These are phyloP conservation scores for Olyra latifolia DNA, from an alignment of 176 grass and related monocot genomes.

Conservation along the genomic window DNA sequence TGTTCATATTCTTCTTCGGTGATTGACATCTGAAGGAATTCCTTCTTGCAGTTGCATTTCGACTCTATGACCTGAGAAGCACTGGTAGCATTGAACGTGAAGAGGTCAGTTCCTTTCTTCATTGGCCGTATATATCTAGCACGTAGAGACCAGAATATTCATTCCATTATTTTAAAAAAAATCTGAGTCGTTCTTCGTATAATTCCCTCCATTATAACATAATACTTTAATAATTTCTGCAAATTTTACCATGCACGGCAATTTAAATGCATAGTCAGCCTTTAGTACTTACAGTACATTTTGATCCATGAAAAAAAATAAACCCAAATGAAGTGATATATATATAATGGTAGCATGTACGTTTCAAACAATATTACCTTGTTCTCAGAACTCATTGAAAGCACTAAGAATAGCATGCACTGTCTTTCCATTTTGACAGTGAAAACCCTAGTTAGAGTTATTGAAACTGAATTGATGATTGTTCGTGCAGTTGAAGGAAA, in stretches of 20 bases:
- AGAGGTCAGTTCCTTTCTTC: slow-evolving; percentile 54
- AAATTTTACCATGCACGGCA: not conserved
- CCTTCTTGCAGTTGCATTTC: slow-evolving; percentile 75
- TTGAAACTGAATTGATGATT: not conserved
- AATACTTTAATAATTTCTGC: not conserved
- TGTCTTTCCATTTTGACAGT: not conserved
- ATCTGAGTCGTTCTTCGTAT: slow-evolving; percentile 7
- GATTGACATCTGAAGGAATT: slow-evolving; percentile 19
- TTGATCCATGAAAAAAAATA: not conserved
- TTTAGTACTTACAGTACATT: not conserved
- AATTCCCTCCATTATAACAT: not conserved
- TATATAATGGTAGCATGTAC: not conserved
- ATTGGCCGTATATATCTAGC: too few relatives aligned
- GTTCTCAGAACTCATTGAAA: not conserved
- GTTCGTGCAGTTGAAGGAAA: slow-evolving; percentile 69
- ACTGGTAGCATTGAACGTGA: slow-evolving; percentile 75
- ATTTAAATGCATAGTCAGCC: not conserved
- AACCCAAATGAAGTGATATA: not conserved
- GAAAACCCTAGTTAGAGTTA: not conserved
- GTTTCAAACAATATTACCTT: not conserved
- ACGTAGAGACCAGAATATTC: too few relatives aligned
- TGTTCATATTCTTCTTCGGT: not conserved
- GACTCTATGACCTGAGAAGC: slow-evolving; percentile 77
- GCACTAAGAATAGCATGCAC: not conserved
- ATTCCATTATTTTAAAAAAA: too few relatives aligned